phyloP scores from a whole-genome alignment of 2,329 filamentous ascomycete genomes.

The Microsporum ferrugineum region DNA sequence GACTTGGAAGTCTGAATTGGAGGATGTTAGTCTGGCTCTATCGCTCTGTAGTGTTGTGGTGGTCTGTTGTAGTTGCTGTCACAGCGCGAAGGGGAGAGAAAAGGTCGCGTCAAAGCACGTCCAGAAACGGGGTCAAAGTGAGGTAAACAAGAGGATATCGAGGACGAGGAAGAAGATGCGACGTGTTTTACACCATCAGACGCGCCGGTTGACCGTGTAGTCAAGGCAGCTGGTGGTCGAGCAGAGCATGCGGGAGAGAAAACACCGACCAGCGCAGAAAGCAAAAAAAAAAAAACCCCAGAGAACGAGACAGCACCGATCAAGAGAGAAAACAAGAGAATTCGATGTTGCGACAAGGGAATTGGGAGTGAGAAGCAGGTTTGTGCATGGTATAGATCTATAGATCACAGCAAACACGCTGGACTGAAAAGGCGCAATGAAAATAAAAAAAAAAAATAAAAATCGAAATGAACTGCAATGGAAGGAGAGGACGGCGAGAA shows the following conservation, averaged over 20 bases:
- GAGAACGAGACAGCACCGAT: not conserved
- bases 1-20: conserved; percentile 7
- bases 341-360: not conserved
- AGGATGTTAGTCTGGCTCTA: not conserved
- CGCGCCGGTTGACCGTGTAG: not conserved
- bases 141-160: not conserved
- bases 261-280: not conserved
- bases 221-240: not conserved
- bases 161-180: not conserved
- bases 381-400: not conserved
- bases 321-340: not conserved
- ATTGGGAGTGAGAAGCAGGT: not conserved
- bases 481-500: not conserved
- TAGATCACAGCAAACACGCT: not conserved
- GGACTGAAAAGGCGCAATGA: not conserved
- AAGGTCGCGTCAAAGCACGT: not conserved
- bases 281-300: not conserved
- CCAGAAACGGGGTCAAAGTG: not conserved
- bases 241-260: not conserved
- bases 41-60: too few relatives aligned
- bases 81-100: not conserved
- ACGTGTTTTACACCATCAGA: not conserved
- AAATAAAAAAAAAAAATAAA: not conserved
- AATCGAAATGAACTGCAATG: not conserved
- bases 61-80: too few relatives aligned